These are phyloP conservation scores for Abrus precatorius DNA, from an alignment of 306 rosid species.

Conservation along the genomic window DNA sequence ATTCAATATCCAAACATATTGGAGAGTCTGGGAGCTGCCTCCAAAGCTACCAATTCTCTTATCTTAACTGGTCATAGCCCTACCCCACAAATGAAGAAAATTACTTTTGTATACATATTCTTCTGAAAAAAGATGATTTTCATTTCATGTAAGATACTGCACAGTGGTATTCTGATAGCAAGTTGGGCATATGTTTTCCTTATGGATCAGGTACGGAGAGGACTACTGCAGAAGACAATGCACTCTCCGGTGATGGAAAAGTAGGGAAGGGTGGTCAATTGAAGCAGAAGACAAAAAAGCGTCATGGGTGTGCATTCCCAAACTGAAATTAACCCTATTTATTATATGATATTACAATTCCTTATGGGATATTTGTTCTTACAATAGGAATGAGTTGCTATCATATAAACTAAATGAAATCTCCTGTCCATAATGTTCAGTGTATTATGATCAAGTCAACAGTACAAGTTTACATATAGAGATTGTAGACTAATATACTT, in stretches of 20 bases:
- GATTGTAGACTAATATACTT: constrained; percentile 15
- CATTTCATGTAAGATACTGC: constrained; percentile 34
- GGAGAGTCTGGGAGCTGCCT: constrained; percentile 27
- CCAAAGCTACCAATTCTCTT: neutral
- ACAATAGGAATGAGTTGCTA: constrained; percentile 32
- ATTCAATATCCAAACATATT: constrained; percentile 1
- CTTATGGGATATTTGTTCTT: constrained; percentile 24
- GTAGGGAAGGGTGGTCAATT: constrained; percentile 66
- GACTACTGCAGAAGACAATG: constrained; percentile 62
- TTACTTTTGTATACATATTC: constrained; percentile 41
- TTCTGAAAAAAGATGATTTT: constrained; percentile 40
- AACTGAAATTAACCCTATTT: constrained; percentile 34
- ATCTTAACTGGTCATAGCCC: neutral
- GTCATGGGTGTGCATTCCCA: constrained; percentile 80
- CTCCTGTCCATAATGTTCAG: constrained; percentile 31
- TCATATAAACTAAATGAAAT: constrained; percentile 29
- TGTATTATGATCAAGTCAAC: constrained; percentile 27
- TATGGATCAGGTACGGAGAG: constrained; percentile 62
- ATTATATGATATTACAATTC: constrained; percentile 31
- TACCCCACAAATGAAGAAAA: neutral
- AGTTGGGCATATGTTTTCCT: constrained; percentile 31
- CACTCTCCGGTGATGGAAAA: constrained; percentile 70
- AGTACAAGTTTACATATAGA: constrained; percentile 18
- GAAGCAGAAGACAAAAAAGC: constrained; percentile 77
- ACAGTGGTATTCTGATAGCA: constrained; percentile 32